Percentiles rank a stretch among this genome's conserved stretches.
These are phyloP conservation scores for Fusarium torulosum DNA, from an alignment of 2,329 filamentous ascomycete species.

Conservation along the genomic window DNA sequence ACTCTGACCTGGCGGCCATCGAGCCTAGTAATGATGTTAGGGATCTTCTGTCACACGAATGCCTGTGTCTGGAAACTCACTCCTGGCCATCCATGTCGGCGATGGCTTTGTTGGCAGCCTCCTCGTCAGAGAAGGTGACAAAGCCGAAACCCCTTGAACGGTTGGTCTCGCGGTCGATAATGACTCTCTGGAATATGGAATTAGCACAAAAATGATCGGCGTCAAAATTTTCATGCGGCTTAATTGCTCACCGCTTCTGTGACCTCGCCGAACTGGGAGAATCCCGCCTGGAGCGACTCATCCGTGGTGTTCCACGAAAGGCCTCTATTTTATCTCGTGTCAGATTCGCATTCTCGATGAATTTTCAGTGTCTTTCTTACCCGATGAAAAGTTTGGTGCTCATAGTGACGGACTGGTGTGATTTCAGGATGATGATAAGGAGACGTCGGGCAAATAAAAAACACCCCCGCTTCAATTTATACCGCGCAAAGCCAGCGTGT, in stretches of 20 bases:
- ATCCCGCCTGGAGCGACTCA: not conserved
- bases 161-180: slow-evolving; percentile 7
- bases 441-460: not conserved
- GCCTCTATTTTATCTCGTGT: not conserved
- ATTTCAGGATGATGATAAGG: not conserved
- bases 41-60: not conserved
- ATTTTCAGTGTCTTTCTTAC: not conserved
- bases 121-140: not conserved
- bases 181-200: not conserved
- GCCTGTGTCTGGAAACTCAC: not conserved
- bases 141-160: slow-evolving; percentile 15
- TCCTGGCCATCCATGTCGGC: not conserved
- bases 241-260: slow-evolving; percentile 8
- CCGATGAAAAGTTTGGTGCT: slow-evolving; percentile 14
- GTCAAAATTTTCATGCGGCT: not conserved
- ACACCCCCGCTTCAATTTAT: not conserved
- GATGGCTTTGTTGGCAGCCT: not conserved
- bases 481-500: not conserved
- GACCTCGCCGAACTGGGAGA: slow-evolving; percentile 5
- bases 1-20: slow-evolving; percentile 5
- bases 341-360: not conserved
- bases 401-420: not conserved
- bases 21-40: not conserved
- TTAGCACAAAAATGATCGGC: not conserved
- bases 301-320: slow-evolving; percentile 8